These are phyloP conservation scores for Pogostemon cablin DNA, from an alignment of 257 asterid species.

Conservation along the genomic window DNA sequence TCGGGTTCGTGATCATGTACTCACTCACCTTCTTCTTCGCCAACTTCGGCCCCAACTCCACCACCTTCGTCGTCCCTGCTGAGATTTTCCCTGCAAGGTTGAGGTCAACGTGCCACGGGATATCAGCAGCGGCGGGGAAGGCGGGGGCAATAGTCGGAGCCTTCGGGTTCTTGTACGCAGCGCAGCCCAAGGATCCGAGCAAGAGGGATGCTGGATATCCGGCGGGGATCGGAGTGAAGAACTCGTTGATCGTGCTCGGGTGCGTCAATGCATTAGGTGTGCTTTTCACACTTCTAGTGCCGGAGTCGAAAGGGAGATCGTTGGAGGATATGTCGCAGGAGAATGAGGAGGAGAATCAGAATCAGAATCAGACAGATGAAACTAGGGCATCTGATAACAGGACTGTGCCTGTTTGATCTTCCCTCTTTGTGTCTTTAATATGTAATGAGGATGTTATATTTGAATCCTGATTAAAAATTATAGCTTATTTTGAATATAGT, in stretches of 20 bases:
- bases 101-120: constrained; percentile 64
- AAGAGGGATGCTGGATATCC: constrained; percentile 55
- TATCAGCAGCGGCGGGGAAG: constrained; percentile 62
- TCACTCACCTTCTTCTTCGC: constrained; percentile 62
- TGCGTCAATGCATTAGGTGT: constrained; percentile 49
- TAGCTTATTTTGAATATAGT: too few relatives aligned
- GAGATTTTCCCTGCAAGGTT: constrained; percentile 65
- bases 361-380: constrained; percentile 5
- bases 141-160: constrained; percentile 68
- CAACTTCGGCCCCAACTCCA: constrained; percentile 61
- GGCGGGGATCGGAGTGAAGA: constrained; percentile 52
- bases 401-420: constrained; percentile 39
- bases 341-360: constrained; percentile 40
- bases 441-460: too few relatives aligned
- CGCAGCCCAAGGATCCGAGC: constrained; percentile 46
- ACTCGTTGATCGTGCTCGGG: constrained; percentile 52
- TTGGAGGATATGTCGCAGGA: constrained; percentile 57
- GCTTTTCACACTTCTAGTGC: constrained; percentile 56
- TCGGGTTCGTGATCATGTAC: constrained; percentile 57
- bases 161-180: constrained; percentile 59
- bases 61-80: constrained; percentile 62
- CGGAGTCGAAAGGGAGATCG: constrained; percentile 58
- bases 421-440: too few relatives aligned
- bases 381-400: constrained; percentile 22
- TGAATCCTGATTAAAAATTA: too few relatives aligned